Conservation (phyloP, 2,329 filamentous ascomycete species). For the Diaporthe velutina region DNA sequence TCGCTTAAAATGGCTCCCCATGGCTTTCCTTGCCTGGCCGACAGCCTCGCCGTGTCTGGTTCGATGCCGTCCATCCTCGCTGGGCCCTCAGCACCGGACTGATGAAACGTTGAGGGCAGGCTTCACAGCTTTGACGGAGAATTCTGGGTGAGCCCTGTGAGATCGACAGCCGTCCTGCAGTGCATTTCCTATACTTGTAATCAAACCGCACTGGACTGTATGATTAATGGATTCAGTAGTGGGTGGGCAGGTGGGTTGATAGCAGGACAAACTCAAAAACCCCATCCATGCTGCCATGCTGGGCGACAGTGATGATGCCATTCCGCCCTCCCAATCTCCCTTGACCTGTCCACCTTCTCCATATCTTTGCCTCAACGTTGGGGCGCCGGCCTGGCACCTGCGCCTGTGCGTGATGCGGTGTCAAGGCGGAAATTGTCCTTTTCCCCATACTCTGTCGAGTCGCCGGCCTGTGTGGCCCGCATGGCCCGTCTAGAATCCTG, state of each 20-base stretch:
- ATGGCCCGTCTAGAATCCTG: conserved; percentile 21
- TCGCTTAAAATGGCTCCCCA: conserved; percentile 14
- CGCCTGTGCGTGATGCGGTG: conserved; percentile 25
- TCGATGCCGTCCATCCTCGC: background rate
- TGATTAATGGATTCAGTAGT: background rate
- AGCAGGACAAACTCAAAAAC: conserved; percentile 11
- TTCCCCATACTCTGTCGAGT: conserved; percentile 16
- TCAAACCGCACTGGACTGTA: background rate
- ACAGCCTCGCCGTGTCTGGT: conserved; percentile 20
- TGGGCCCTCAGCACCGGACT: conserved; percentile 10
- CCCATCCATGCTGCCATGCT: background rate
- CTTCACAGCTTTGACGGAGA: background rate
- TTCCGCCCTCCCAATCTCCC: conserved; percentile 23
- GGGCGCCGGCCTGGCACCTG: conserved; percentile 29
- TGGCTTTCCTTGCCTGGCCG: conserved; percentile 12
- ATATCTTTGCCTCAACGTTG: conserved; percentile 26
- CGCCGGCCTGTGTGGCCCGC: conserved; percentile 9
- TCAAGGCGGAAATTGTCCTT: conserved; percentile 33
- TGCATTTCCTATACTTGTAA: background rate
- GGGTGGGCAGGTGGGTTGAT: background rate
- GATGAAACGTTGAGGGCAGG: background rate
- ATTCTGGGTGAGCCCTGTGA: background rate
- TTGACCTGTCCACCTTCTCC: conserved; percentile 6
- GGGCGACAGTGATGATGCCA: conserved; percentile 25
- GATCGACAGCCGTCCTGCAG: background rate